phyloP scores from a whole-genome alignment of 208 protist species.

The Leishmania lainsoni region DNA sequence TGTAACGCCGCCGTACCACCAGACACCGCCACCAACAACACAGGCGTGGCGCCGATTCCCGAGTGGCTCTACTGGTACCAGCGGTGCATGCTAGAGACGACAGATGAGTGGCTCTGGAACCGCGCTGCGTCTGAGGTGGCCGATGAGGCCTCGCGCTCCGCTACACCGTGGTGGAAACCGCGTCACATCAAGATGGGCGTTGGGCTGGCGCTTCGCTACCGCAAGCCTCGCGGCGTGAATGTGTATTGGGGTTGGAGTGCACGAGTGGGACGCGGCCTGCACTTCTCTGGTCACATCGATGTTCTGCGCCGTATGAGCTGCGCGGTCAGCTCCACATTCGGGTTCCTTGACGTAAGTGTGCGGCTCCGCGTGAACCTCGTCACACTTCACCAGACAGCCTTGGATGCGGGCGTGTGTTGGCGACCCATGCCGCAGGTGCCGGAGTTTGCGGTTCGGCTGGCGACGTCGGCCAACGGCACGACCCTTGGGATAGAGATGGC shows the following conservation, averaged over 20 bases:
- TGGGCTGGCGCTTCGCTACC: conserved; percentile 69
- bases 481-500: conserved; percentile 52
- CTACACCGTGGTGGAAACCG: conserved; percentile 45
- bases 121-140: conserved; percentile 22
- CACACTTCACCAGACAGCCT: conserved; percentile 71
- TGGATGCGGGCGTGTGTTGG: conserved; percentile 64
- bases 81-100: conserved; percentile 27
- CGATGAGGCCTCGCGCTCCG: conserved; percentile 10
- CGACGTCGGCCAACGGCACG: conserved; percentile 49
- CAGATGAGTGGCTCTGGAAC: conserved; percentile 37
- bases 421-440: conserved; percentile 41
- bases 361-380: conserved; percentile 76
- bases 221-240: conserved; percentile 72
- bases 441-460: conserved; percentile 39
- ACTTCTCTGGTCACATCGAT: conserved; percentile 68
- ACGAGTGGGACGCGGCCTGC: conserved; percentile 45
- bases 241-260: conserved; percentile 66
- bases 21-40: neutral
- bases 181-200: conserved; percentile 61
- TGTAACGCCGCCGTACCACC: neutral
- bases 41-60: neutral
- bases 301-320: conserved; percentile 71
- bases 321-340: conserved; percentile 55
- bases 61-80: conserved; percentile 33
- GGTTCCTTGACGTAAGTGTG: conserved; percentile 48